Evolutionary conservation across 495 filamentous ascomycete genomes (phyloP).

Genomic region (Lasiosphaeriaceae sp.): DNA sequence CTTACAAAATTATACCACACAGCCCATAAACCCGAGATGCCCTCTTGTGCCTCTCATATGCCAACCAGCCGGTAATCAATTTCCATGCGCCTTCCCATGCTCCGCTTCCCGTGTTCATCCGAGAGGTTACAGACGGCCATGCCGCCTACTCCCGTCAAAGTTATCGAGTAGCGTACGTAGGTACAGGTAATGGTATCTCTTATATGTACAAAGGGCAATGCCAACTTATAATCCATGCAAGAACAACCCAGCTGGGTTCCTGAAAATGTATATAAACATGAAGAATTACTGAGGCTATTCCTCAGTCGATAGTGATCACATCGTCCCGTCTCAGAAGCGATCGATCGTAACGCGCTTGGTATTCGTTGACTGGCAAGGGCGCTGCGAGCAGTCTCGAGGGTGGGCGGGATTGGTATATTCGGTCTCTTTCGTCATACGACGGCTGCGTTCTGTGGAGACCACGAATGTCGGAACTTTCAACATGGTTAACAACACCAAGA

Average conservation of each 20-base stretch:
- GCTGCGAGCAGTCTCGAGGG: background rate
- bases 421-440: background rate
- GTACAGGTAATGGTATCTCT: background rate
- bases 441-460: too few species aligned
- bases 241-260: background rate
- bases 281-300: background rate
- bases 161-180: too few species aligned
- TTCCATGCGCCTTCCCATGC: too few species aligned
- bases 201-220: background rate
- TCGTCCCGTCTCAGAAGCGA: constrained; percentile 1
- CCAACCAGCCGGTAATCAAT: too few species aligned
- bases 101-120: too few species aligned
- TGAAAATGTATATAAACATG: background rate
- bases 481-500: background rate
- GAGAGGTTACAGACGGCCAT: too few species aligned
- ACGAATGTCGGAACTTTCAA: background rate
- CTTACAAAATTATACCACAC: too few species aligned
- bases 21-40: too few species aligned
- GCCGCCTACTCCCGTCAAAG: too few species aligned
- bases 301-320: constrained; percentile 10
- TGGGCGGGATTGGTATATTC: background rate
- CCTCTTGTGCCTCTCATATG: too few species aligned
- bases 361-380: background rate
- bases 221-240: background rate
- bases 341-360: constrained; percentile 2